phyloP scores from a whole-genome alignment of 129 eudicot genomes.

The Artemisia annua region DNA sequence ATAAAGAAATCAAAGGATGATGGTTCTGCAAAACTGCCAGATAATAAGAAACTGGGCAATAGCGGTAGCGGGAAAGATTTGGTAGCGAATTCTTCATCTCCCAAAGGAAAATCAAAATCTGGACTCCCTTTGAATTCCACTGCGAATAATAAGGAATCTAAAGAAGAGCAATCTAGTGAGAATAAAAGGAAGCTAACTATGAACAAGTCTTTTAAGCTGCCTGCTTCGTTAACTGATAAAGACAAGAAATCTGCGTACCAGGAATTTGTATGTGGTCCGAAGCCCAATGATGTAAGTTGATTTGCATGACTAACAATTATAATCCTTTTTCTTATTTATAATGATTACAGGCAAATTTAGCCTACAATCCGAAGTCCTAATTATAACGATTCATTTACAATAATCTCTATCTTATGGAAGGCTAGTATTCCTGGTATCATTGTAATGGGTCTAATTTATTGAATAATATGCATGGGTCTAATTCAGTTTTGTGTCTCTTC shows the following conservation, averaged over 20 bases:
- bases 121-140: conserved; percentile 13
- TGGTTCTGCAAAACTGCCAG: conserved; percentile 20
- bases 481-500: too few species aligned
- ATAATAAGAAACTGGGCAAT: conserved; percentile 32
- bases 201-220: conserved; percentile 34
- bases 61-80: conserved; percentile 25
- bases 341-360: neutral
- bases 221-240: conserved; percentile 15
- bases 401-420: too few species aligned
- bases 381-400: too few species aligned
- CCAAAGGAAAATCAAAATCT: conserved; percentile 30
- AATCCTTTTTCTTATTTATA: neutral
- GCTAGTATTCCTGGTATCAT: too few species aligned
- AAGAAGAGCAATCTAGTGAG: conserved; percentile 32
- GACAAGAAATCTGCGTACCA: conserved; percentile 30
- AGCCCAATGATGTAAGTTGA: conserved; percentile 66
- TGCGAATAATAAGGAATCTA: conserved; percentile 16
- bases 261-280: conserved; percentile 43
- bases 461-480: too few species aligned
- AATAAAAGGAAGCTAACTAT: conserved; percentile 28
- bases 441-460: too few species aligned
- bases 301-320: conserved; percentile 2
- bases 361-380: too few species aligned
- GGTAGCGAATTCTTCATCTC: neutral
- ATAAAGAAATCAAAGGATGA: conserved; percentile 40